Conservation (phyloP, 164 flowering plant genomes). For the Berberis thunbergii region DNA sequence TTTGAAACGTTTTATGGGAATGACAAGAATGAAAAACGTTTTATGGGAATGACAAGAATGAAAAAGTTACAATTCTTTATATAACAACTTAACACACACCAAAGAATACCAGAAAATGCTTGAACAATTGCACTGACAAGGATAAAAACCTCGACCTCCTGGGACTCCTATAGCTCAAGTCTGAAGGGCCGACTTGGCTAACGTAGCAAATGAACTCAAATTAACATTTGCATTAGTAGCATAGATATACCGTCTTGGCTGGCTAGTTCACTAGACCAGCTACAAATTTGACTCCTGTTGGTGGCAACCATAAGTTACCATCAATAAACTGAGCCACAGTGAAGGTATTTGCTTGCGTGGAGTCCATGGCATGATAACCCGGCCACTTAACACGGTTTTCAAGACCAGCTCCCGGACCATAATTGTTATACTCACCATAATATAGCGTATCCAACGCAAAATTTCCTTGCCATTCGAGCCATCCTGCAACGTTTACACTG, state of each 20-base stretch:
- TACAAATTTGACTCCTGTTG: slow-evolving; percentile 58
- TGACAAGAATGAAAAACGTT: no score
- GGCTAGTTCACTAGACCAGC: slow-evolving; percentile 36
- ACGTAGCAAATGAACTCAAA: no score
- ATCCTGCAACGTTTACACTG: slow-evolving; percentile 56
- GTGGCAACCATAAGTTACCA: slow-evolving; percentile 74
- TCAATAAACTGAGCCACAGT: slow-evolving; percentile 63
- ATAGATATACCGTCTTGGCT: not conserved
- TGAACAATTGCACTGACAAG: no score
- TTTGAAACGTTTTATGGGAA: no score
- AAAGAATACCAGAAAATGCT: no score
- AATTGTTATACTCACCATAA: slow-evolving; percentile 69
- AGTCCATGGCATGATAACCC: slow-evolving; percentile 36
- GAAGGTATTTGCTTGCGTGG: slow-evolving; percentile 39
- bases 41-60: no score
- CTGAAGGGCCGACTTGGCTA: no score
- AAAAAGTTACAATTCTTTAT: no score
- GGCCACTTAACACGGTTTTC: slow-evolving; percentile 67
- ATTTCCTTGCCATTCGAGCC: slow-evolving; percentile 68
- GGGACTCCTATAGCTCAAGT: no score
- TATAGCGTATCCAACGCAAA: slow-evolving; percentile 47
- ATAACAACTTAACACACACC: no score
- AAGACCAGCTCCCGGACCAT: slow-evolving; percentile 60
- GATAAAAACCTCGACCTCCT: no score
- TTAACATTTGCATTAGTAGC: no score